Evolutionary conservation across 139 green algal species (phyloP).

Genomic region (Chlorella ohadii): DNA sequence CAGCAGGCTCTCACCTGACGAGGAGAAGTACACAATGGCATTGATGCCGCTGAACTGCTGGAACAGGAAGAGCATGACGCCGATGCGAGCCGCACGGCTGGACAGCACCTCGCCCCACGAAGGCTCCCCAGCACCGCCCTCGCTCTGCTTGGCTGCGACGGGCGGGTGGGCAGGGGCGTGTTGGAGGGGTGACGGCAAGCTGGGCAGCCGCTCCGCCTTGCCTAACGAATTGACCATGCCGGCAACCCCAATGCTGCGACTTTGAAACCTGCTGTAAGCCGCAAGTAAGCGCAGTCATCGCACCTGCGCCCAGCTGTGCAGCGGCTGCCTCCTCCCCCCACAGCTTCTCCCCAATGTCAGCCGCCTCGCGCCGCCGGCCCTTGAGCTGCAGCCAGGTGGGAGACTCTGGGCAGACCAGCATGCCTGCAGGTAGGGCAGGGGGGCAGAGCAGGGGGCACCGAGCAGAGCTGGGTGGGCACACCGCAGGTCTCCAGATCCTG

Average conservation of each 20-base stretch:
- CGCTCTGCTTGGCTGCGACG: not conserved
- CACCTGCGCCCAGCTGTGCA: conserved; percentile 36
- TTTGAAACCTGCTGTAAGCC: not conserved
- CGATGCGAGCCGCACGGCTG: conserved; percentile 57
- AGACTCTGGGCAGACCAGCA: conserved; percentile 84
- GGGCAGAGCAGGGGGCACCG: no score
- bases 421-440: conserved; percentile 57
- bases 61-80: conserved; percentile 86
- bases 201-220: no score
- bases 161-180: not conserved
- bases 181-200: not conserved
- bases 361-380: conserved; percentile 37
- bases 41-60: conserved; percentile 98
- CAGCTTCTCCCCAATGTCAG: conserved; percentile 56
- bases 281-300: not conserved
- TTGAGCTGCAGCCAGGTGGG: conserved; percentile 80
- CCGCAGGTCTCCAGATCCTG: no score
- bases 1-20: not conserved
- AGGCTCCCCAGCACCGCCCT: conserved; percentile 15
- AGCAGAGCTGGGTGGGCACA: no score
- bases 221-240: no score
- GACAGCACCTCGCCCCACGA: conserved; percentile 59
- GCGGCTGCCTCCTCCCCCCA: conserved; percentile 17
- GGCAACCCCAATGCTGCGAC: not conserved
- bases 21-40: conserved; percentile 32